A percentile compares a stretch with the other conserved stretches of the same genome.
phyloP scores from a whole-genome alignment of 2,329 filamentous ascomycete species.

The Diaporthe velutina region DNA sequence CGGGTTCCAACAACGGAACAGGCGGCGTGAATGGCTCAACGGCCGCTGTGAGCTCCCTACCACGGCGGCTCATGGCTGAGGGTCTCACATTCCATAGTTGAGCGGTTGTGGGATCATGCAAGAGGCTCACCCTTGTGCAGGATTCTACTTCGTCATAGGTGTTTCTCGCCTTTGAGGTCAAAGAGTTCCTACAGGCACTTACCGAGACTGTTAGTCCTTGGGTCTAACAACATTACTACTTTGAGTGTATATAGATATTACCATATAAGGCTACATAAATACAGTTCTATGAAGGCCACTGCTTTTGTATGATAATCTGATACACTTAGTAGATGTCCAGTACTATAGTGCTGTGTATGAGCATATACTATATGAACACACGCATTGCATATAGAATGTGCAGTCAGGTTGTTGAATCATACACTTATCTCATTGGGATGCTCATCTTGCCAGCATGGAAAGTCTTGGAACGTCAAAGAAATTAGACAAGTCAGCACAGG shows the following conservation, averaged over 20 bases:
- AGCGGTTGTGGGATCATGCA: background rate
- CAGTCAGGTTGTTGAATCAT: no score
- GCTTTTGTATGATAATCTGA: background rate
- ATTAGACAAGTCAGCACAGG: background rate
- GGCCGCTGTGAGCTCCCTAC: background rate
- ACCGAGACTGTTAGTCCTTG: no score
- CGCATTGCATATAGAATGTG: no score
- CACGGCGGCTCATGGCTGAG: background rate
- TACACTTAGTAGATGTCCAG: background rate
- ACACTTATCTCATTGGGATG: background rate
- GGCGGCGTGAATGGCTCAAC: constrained; percentile 3
- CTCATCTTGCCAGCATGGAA: background rate
- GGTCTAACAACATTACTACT: background rate
- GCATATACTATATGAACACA: background rate
- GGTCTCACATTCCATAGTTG: background rate
- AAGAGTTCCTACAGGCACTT: background rate
- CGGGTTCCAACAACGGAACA: background rate
- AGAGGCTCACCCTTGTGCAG: background rate
- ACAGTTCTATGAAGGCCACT: background rate
- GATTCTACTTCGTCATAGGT: no score
- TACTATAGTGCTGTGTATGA: background rate
- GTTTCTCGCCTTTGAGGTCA: background rate
- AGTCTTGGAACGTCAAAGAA: background rate
- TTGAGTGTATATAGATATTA: background rate
- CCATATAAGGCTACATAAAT: background rate